phyloP scores from a whole-genome alignment of 441 rosid genomes.

The Pelargonium myrrhifolium region DNA sequence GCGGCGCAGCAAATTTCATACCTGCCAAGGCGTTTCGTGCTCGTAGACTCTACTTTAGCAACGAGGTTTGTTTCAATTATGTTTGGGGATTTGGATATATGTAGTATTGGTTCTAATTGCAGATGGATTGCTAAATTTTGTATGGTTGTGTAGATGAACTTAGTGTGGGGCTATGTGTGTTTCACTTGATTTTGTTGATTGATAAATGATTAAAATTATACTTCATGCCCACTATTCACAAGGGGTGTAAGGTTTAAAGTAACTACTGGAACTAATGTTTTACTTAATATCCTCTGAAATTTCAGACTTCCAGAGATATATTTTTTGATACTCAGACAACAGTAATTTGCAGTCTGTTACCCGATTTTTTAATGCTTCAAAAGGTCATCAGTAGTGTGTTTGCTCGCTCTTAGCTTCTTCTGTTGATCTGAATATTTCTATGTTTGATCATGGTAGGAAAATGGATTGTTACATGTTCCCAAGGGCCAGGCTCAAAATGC shows the following conservation, averaged over 20 bases:
- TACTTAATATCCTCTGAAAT: too few relatives aligned
- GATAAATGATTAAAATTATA: neutral
- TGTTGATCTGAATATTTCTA: constrained; percentile 4
- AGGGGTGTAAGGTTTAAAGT: too few relatives aligned
- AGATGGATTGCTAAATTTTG: neutral
- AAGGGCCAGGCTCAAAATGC: constrained; percentile 74
- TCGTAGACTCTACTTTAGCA: constrained; percentile 68
- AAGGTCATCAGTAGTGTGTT: neutral
- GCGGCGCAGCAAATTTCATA: constrained; percentile 78
- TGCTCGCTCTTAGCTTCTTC: neutral
- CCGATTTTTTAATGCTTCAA: neutral
- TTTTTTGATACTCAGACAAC: neutral
- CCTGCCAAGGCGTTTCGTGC: constrained; percentile 79
- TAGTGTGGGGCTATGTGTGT: neutral
- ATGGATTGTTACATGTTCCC: constrained; percentile 80
- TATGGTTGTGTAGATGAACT: neutral
- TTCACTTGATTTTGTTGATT: neutral
- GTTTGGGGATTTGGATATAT: neutral
- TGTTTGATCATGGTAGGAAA: constrained; percentile 49
- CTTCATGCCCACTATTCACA: too few relatives aligned
- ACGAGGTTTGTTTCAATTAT: constrained; percentile 48
- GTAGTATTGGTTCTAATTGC: neutral
- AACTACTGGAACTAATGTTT: too few relatives aligned
- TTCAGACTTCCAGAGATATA: too few relatives aligned
- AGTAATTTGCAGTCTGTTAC: neutral